These are phyloP conservation scores for Ophiostoma sp. DNA, from an alignment of 2,329 filamentous ascomycete genomes.

Conservation along the genomic window DNA sequence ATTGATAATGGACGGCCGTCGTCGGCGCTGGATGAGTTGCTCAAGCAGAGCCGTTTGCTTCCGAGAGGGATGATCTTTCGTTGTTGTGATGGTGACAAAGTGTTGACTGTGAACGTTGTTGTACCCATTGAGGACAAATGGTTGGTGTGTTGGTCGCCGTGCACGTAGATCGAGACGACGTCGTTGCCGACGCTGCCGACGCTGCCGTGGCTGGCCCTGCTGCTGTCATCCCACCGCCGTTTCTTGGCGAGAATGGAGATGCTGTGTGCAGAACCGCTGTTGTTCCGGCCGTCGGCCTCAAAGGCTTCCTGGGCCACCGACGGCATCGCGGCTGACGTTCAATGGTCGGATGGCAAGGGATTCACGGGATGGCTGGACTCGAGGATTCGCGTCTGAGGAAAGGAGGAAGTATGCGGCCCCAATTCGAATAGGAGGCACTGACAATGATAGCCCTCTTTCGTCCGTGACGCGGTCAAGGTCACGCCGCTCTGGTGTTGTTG, in stretches of 20 bases:
- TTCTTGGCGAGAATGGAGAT: slow-evolving; percentile 37
- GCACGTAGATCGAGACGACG: slow-evolving; percentile 15
- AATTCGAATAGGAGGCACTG: neutral
- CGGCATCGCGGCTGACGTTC: slow-evolving; percentile 19
- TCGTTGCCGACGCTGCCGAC: neutral
- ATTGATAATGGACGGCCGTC: slow-evolving; percentile 2
- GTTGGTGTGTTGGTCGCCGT: slow-evolving; percentile 4
- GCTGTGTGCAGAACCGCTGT: neutral
- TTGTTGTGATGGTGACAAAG: neutral
- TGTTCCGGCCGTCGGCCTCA: neutral
- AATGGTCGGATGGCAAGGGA: neutral
- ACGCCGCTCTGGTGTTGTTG: neutral
- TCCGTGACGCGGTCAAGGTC: neutral
- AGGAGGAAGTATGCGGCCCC: neutral
- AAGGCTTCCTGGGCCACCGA: slow-evolving; percentile 24
- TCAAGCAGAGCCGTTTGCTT: slow-evolving; percentile 22
- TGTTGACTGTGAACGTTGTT: neutral
- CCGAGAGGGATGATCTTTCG: slow-evolving; percentile 19
- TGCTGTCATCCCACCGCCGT: slow-evolving; percentile 41
- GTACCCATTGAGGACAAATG: neutral
- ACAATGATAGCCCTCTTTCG: neutral
- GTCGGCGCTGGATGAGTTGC: neutral
- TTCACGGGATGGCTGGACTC: neutral
- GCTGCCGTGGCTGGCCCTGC: slow-evolving; percentile 11
- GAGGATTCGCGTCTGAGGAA: neutral